Conservation (phyloP, 495 filamentous ascomycete genomes). For the Talaromyces trachyspermus region DNA sequence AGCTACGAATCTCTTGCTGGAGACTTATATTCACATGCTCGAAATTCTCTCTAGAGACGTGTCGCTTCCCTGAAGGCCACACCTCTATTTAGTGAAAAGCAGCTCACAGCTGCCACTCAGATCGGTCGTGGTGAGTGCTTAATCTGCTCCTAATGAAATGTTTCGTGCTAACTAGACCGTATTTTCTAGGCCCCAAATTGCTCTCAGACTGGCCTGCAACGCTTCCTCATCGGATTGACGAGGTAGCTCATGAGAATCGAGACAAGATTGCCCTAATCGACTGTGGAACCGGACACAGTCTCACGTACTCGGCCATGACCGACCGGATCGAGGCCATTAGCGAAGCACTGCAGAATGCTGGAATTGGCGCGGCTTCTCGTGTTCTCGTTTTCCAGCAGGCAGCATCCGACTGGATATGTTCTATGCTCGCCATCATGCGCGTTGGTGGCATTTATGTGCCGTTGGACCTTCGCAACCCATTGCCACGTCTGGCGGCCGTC, state of each 20-base stretch:
- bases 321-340: constrained; percentile 12
- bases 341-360: constrained; percentile 10
- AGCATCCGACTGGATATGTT: constrained; percentile 35
- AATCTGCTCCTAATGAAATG: constrained; percentile 7
- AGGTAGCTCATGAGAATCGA: constrained; percentile 10
- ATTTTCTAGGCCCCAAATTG: constrained; percentile 13
- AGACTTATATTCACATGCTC: constrained; percentile 23
- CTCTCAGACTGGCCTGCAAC: constrained; percentile 25
- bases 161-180: constrained; percentile 11
- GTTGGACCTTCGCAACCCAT: constrained; percentile 34
- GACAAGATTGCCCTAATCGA: constrained; percentile 10
- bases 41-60: constrained; percentile 14
- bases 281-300: constrained; percentile 9
- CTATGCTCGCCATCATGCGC: constrained; percentile 45
- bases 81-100: constrained; percentile 6
- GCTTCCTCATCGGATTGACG: constrained; percentile 26
- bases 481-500: constrained; percentile 23
- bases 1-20: constrained; percentile 19
- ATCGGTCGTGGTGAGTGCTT: constrained; percentile 10
- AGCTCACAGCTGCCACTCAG: neutral
- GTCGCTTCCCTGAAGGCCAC: neutral
- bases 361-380: constrained; percentile 17
- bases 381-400: constrained; percentile 22
- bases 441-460: constrained; percentile 46
- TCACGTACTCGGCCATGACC: constrained; percentile 14